Base-by-base conservation (phyloP, 2,329 filamentous ascomycete genomes). In the Zasmidium angulare region DNA sequence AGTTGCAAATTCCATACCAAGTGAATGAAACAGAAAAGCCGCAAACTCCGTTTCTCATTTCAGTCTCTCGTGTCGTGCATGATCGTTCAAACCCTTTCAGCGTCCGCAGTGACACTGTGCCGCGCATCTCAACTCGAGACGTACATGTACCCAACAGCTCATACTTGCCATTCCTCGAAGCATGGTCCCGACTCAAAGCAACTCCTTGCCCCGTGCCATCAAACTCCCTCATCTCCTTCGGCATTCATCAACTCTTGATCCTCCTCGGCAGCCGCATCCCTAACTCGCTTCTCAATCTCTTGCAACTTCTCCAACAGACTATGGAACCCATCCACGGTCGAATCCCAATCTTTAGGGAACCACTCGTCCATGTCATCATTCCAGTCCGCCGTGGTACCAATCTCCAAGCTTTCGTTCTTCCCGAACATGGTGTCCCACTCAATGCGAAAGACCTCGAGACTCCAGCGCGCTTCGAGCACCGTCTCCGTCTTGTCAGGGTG, bases 381-480 rank as follows among this genome's bases (percentile, higher is more conserved):
- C 71, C 72, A 75, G 6, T 64, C 60, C 1, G 67, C 64, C 29
- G 46, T 49, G 21, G 61, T 59, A 19, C 72, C 72, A 23, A 74
- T 64, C 0, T 48, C 12, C 9, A 74, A 59, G 11, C 64, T 58
- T 46, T 69, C 66, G 51, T 74, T 74, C 51, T 64, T 40, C 1
- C 61, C 59, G 12, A 75, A 62, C 23, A 56, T 60, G 3, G 48
- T 65, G n/a, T 68, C 66, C 73, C 73, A 75, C 11, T 64, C 61
- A 9, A 59, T 60, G 31, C 69, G 65, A 49, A 61, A 69, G 3
- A 74, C 64, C 17, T 62, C 64, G 12, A 75, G 49, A 11, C 62
- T 64, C 71, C 71, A 73, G 10, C 70, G 65, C 9, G 66, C 60
- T 55, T 73, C 68, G 48, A 61, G 66, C 7, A 64, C 43, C 2